These are phyloP conservation scores for Boletus barrowsii DNA, from an alignment of 768 basidiomycete species.

Conservation along the genomic window DNA sequence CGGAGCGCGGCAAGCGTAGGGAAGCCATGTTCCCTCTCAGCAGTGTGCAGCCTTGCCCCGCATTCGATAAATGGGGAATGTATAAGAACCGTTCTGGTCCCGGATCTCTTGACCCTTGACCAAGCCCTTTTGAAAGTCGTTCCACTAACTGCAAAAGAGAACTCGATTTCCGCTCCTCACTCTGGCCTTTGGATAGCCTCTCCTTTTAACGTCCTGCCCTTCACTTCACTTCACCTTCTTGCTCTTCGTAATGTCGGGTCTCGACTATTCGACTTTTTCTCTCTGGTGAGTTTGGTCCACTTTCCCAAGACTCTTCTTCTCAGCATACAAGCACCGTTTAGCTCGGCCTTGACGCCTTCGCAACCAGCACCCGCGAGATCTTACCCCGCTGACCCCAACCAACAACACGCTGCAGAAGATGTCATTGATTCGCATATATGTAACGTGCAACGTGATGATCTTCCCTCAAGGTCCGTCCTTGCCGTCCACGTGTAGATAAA, in stretches of 20 bases:
- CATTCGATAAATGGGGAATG: constrained; percentile 20
- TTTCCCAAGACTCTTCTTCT: not conserved
- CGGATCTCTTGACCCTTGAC: constrained; percentile 25
- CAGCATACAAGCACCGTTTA: constrained; percentile 6
- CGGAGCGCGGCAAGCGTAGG: constrained; percentile 27
- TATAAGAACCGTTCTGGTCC: constrained; percentile 28
- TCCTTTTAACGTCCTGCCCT: constrained; percentile 8
- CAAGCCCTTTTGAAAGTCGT: constrained; percentile 23
- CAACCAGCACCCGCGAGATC: constrained; percentile 22
- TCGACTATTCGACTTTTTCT: constrained; percentile 30
- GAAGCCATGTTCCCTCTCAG: constrained; percentile 26
- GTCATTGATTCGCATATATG: constrained; percentile 28
- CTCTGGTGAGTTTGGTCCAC: constrained; percentile 14
- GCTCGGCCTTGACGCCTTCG: constrained; percentile 28
- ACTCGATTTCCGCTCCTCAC: constrained; percentile 15
- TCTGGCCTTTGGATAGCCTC: constrained; percentile 2
- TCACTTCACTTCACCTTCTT: not conserved
- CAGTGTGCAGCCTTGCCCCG: constrained; percentile 20
- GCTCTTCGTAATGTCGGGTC: constrained; percentile 17
- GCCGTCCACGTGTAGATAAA: constrained; percentile 22
- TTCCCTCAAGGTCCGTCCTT: constrained; percentile 33
- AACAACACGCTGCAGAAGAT: constrained; percentile 28
- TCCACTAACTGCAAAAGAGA: constrained; percentile 18
- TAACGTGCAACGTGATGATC: constrained; percentile 31
- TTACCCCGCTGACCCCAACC: constrained; percentile 27